Conservation (phyloP, 176 grass and related monocot species). For the Triticum aestivum region DNA sequence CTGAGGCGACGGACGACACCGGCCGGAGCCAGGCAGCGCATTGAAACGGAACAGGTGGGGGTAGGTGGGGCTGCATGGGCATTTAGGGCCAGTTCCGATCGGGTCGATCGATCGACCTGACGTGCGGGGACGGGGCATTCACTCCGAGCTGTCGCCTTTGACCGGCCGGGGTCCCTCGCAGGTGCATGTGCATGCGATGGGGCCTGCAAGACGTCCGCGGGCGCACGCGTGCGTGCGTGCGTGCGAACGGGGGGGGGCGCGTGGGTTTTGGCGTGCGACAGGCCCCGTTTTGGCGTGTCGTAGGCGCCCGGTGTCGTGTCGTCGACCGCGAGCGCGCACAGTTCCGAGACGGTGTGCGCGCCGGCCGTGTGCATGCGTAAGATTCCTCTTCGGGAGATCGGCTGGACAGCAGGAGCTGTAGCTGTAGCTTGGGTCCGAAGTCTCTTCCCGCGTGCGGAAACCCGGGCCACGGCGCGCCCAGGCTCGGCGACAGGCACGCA, state of each 20-base stretch:
- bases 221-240: background rate
- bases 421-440: no score
- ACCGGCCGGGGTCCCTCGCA: background rate
- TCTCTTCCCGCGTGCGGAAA: background rate
- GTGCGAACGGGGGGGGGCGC: background rate
- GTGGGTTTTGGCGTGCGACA: background rate
- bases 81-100: background rate
- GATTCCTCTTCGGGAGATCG: background rate
- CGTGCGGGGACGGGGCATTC: conserved; percentile 15
- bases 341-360: background rate
- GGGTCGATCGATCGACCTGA: background rate
- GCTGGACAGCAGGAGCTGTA: background rate
- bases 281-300: background rate
- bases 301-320: background rate
- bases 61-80: background rate
- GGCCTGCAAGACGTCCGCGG: background rate
- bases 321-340: no score
- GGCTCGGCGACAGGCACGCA: background rate
- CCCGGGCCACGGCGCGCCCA: background rate
- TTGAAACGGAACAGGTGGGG: background rate
- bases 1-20: background rate
- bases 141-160: conserved; percentile 36
- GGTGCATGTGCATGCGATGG: background rate
- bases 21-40: background rate
- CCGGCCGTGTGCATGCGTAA: background rate